Evolutionary conservation across 176 grass and related monocot genomes (phyloP).

Genomic region (Triticum turgidum): DNA sequence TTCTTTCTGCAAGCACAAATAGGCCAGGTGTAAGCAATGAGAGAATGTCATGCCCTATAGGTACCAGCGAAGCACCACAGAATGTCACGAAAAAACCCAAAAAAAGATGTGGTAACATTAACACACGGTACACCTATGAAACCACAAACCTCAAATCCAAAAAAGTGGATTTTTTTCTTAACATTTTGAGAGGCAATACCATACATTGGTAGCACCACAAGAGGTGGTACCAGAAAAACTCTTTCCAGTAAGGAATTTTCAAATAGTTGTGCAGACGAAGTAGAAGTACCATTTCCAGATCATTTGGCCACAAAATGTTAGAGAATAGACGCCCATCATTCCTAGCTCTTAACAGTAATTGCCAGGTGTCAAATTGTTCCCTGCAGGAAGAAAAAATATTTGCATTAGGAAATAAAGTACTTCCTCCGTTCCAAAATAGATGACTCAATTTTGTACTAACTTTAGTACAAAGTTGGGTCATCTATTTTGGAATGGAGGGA

Average conservation of each 20-base stretch:
- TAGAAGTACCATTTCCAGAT: slow-evolving; percentile 77
- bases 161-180: background rate
- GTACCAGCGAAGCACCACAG: background rate
- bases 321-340: slow-evolving; percentile 78
- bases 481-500: too few relatives aligned
- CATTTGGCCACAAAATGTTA: slow-evolving; percentile 75
- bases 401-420: background rate
- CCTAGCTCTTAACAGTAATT: slow-evolving; percentile 70
- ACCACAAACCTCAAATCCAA: too few relatives aligned
- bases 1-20: slow-evolving; percentile 64
- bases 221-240: background rate
- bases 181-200: background rate
- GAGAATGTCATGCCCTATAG: background rate
- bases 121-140: too few relatives aligned
- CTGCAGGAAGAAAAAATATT: slow-evolving; percentile 48
- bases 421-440: too few relatives aligned
- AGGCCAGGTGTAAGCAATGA: background rate
- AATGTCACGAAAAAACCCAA: background rate
- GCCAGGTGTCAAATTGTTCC: slow-evolving; percentile 88
- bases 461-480: too few relatives aligned
- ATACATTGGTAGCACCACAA: background rate
- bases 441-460: too few relatives aligned
- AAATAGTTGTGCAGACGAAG: background rate
- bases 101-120: background rate
- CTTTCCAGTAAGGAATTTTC: background rate